Evolutionary conservation across 345 rosid genomes (phyloP).

Genomic region (Mangifera indica): DNA sequence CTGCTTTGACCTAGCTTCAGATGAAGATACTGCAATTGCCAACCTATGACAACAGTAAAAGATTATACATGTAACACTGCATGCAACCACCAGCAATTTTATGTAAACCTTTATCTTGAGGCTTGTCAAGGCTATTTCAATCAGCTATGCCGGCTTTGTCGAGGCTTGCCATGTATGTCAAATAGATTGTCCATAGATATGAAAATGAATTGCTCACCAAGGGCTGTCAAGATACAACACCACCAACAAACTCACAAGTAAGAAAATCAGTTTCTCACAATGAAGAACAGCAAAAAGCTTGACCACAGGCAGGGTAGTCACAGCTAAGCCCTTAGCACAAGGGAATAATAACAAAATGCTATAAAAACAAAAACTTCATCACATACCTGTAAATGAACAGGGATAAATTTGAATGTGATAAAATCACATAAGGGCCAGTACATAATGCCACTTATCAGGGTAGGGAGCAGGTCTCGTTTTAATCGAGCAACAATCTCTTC

Average conservation of each 20-base stretch:
- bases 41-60: neutral
- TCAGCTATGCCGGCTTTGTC: constrained; percentile 46
- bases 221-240: constrained; percentile 50
- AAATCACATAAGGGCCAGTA: constrained; percentile 95
- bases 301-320: neutral
- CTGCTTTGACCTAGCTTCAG: neutral
- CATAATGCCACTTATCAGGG: constrained; percentile 64
- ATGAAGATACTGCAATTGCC: neutral
- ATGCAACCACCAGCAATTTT: neutral
- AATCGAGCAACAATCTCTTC: constrained; percentile 62
- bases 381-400: constrained; percentile 84
- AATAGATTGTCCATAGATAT: constrained; percentile 82
- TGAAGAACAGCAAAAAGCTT: neutral
- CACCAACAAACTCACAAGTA: neutral
- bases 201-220: constrained; percentile 91
- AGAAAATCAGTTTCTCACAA: neutral
- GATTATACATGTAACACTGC: neutral
- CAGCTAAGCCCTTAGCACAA: neutral
- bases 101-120: neutral
- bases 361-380: neutral
- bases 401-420: constrained; percentile 72
- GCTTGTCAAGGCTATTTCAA: neutral
- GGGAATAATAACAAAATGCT: neutral
- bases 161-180: constrained; percentile 82
- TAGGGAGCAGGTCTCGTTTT: constrained; percentile 73